Percentiles rank a stretch among this genome's conserved stretches.
Evolutionary conservation across 2,329 filamentous ascomycete species (phyloP).

Genomic region (Botrytis paeoniae): DNA sequence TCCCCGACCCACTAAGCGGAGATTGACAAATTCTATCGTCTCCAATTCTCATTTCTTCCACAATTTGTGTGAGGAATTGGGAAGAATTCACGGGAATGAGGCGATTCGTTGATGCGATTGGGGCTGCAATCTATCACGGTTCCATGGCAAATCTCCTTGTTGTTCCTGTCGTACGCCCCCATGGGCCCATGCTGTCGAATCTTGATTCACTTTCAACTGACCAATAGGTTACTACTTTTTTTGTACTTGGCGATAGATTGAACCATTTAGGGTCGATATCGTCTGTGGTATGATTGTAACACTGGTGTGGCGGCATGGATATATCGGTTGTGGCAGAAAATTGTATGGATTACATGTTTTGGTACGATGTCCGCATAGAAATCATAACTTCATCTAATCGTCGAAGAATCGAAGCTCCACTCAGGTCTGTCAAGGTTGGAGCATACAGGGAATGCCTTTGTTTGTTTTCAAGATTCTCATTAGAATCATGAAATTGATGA

Average conservation of each 20-base stretch:
- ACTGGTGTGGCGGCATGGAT: background rate
- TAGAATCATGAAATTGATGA: background rate
- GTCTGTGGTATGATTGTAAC: background rate
- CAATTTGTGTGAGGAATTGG: background rate
- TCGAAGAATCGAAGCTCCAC: background rate
- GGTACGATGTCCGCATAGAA: background rate
- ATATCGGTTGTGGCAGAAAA: background rate
- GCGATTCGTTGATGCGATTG: background rate
- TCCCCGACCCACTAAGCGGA: conserved; percentile 10
- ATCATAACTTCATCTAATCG: background rate
- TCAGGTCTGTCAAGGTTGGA: background rate
- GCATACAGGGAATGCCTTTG: background rate
- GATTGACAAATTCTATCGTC: conserved; percentile 1
- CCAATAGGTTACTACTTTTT: background rate
- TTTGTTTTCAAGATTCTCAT: background rate
- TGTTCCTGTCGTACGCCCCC: background rate
- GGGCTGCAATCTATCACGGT: background rate
- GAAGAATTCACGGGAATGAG: background rate
- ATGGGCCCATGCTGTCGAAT: background rate
- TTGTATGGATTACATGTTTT: background rate
- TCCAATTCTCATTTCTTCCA: background rate
- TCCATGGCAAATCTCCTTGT: background rate
- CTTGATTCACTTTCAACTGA: background rate
- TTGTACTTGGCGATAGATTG: background rate
- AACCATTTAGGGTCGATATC: background rate